A percentile compares a stretch with the other conserved stretches of the same genome.
phyloP scores from a whole-genome alignment of 192 early-diverging fungal species.

The Linnemannia hyalina region DNA sequence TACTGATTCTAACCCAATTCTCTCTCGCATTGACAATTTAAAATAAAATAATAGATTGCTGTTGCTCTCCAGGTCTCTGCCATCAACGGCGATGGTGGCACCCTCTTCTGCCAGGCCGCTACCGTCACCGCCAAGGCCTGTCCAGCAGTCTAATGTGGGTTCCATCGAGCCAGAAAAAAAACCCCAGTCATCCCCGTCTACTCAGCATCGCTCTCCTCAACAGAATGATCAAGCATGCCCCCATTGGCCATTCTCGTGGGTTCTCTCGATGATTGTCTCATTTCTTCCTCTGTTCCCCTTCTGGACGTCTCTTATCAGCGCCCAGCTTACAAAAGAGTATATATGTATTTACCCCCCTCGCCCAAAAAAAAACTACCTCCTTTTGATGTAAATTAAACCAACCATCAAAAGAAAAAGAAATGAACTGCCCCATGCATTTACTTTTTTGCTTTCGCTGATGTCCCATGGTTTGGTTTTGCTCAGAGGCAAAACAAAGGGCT shows the following conservation, averaged over 20 bases:
- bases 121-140: conserved; percentile 25
- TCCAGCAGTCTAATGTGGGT: conserved; percentile 10
- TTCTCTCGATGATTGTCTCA: background rate
- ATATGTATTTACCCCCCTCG: background rate
- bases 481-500: no score
- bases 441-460: background rate
- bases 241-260: background rate
- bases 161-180: background rate
- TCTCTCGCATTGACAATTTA: background rate
- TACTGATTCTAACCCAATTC: background rate
- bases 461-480: no score
- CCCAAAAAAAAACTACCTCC: background rate
- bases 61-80: conserved; percentile 17
- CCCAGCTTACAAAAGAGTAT: background rate
- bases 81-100: conserved; percentile 30
- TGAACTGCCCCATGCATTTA: background rate
- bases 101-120: conserved; percentile 39
- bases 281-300: background rate
- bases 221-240: background rate
- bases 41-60: background rate
- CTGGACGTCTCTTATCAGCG: background rate
- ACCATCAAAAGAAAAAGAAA: background rate
- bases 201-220: background rate
- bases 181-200: background rate
- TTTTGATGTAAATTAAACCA: background rate